These are phyloP conservation scores for Tricholoma sp. DNA, from an alignment of 768 basidiomycete genomes.

Conservation along the genomic window DNA sequence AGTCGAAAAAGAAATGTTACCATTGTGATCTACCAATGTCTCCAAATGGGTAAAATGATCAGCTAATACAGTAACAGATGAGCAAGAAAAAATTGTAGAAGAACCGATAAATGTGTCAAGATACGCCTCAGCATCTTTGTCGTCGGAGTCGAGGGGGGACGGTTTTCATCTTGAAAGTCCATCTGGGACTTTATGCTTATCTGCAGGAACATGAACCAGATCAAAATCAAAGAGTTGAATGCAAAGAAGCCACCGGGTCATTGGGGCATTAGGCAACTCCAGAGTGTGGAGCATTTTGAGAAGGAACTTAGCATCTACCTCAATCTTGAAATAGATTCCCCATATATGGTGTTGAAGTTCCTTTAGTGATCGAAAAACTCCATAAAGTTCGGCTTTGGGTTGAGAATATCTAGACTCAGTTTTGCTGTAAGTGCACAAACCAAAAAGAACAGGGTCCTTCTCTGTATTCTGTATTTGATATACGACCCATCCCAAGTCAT, in stretches of 20 bases:
- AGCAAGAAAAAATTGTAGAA: neutral
- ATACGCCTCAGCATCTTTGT: conserved; percentile 24
- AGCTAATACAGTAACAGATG: neutral
- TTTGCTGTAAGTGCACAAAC: conserved; percentile 29
- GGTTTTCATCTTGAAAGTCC: conserved; percentile 23
- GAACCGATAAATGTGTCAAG: conserved; percentile 10
- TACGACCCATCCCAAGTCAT: conserved; percentile 29
- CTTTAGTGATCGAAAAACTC: conserved; percentile 26
- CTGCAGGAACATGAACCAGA: conserved; percentile 28
- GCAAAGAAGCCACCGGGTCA: conserved; percentile 32
- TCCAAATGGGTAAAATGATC: neutral
- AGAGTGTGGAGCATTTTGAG: conserved; percentile 31
- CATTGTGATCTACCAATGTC: too few relatives aligned
- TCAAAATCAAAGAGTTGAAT: conserved; percentile 31
- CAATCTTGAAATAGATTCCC: conserved; percentile 25
- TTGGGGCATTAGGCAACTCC: conserved; percentile 28
- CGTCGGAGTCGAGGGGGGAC: neutral
- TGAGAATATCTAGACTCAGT: conserved; percentile 28
- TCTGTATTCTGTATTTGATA: conserved; percentile 22
- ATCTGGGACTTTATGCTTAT: conserved; percentile 26
- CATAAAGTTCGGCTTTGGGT: conserved; percentile 33
- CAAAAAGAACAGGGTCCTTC: conserved; percentile 21
- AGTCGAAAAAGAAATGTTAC: too few relatives aligned
- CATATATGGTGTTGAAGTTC: conserved; percentile 22
- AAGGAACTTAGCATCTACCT: conserved; percentile 32